Evolutionary conservation across 768 basidiomycete species (phyloP), one percentile per base, ranked within the genome.

Genomic region (Amanita molliuscula): DNA sequence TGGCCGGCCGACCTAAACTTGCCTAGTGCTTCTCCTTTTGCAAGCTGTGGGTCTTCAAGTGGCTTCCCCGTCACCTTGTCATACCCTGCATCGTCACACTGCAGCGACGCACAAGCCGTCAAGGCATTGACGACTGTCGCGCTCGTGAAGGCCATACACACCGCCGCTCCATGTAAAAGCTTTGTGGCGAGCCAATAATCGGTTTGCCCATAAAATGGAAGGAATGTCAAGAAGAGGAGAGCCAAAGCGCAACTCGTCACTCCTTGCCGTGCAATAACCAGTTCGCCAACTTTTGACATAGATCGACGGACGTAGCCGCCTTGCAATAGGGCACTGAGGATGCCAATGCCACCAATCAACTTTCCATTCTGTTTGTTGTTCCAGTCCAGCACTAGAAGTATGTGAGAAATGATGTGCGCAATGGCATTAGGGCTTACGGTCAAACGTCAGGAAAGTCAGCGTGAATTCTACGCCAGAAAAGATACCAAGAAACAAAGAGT

Each of bases 401-500:
- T 38, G 23, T 8, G 11, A 8, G 34, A n/a, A 4, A 15, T 8
- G 28, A 15, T 6, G 33, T 29, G 13, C 3, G 8, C 8, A n/a
- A 4, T 15, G 4, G 2, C 4, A 26, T 16, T 8, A 46, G n/a
- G 15, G 74, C 83, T 64, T 67, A 86, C 90, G 65, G 62, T 91
- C 88, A 59, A 90, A 93, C 2, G 88, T 96, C 42, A 97, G 71
- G 74, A 98, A 98, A 0, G 92, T 95, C 18, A 99, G 72, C 0
- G 95, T 99, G 65, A 97, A 97, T 62, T 99, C 95, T 44, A 96
- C 79, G 10, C 94, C 95, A 1, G 94, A 94, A 66, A 99, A 98
- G 44, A 95, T 62, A 47, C 84, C 78, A 53, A 98, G 69, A 71
- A 97, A 99, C 41, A 82, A 64, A 62, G 92, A 85, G 62, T 98